Evolutionary conservation across 2,329 filamentous ascomycete species (phyloP).

Genomic region (Aspergillus sp.): DNA sequence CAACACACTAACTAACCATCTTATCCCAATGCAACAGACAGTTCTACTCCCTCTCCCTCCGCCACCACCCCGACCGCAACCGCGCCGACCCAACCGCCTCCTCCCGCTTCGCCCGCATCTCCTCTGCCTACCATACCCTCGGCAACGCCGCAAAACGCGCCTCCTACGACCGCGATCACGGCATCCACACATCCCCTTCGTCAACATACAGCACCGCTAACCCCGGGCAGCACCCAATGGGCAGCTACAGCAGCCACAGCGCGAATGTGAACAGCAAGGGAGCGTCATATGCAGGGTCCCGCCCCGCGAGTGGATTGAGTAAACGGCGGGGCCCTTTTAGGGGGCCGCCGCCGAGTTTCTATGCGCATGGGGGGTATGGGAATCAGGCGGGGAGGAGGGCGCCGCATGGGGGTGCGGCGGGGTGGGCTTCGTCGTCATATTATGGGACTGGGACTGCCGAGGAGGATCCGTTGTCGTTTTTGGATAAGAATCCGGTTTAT

Average conservation of each 20-base stretch:
- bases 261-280: slow-evolving; percentile 24
- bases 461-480: slow-evolving; percentile 26
- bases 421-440: slow-evolving; percentile 35
- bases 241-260: slow-evolving; percentile 50
- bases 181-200: slow-evolving; percentile 28
- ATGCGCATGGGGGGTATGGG: slow-evolving; percentile 73
- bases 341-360: slow-evolving; percentile 86
- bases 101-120: slow-evolving; percentile 72
- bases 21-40: slow-evolving; percentile 30
- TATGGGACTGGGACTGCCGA: slow-evolving; percentile 3
- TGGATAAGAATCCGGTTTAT: slow-evolving; percentile 49
- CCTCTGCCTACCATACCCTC: slow-evolving; percentile 75
- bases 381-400: slow-evolving; percentile 11
- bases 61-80: slow-evolving; percentile 89
- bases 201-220: slow-evolving; percentile 25
- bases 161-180: slow-evolving; percentile 64
- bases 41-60: slow-evolving; percentile 88
- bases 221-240: slow-evolving; percentile 35
- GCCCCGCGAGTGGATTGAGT: slow-evolving; percentile 74
- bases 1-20: background rate
- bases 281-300: slow-evolving; percentile 47
- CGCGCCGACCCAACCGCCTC: slow-evolving; percentile 64
- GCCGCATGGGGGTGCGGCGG: slow-evolving; percentile 35
- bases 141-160: slow-evolving; percentile 66
- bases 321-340: slow-evolving; percentile 67